phyloP scores from a whole-genome alignment of 331 rosid species.

The Spiraea crenata region DNA sequence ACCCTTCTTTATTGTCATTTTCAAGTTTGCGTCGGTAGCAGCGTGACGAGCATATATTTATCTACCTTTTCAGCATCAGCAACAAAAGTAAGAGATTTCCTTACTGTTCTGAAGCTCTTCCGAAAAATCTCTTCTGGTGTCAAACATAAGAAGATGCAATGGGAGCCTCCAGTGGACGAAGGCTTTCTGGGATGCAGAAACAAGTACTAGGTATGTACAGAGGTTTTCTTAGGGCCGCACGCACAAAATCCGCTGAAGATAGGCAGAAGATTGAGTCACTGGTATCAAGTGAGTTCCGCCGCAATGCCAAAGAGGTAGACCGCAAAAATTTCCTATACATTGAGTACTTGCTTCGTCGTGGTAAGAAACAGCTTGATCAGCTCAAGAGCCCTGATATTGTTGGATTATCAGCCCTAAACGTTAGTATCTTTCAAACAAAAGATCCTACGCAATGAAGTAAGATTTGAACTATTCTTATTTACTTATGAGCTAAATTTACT shows the following conservation, averaged over 20 bases:
- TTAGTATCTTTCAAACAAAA: constrained; percentile 23
- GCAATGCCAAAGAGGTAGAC: constrained; percentile 59
- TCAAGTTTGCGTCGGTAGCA: background rate
- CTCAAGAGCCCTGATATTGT: constrained; percentile 56
- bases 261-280: constrained; percentile 52
- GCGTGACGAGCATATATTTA: background rate
- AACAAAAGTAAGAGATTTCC: background rate
- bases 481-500: background rate
- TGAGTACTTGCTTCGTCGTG: constrained; percentile 79
- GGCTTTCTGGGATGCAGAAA: constrained; percentile 84
- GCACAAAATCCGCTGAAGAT: constrained; percentile 58
- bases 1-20: background rate
- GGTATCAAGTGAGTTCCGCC: constrained; percentile 65
- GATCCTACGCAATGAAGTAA: constrained; percentile 25
- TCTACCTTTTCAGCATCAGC: background rate
- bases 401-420: constrained; percentile 50
- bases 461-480: background rate
- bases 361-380: constrained; percentile 81
- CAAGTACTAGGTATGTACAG: constrained; percentile 81
- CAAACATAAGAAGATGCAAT: constrained; percentile 28
- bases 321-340: constrained; percentile 67
- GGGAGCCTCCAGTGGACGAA: constrained; percentile 47
- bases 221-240: constrained; percentile 76
- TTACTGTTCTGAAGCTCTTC: background rate
- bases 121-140: background rate